Percentiles rank a stretch among this genome's conserved stretches.
Conservation (phyloP, 441 rosid genomes). For the Pelargonium myrrhifolium region DNA sequence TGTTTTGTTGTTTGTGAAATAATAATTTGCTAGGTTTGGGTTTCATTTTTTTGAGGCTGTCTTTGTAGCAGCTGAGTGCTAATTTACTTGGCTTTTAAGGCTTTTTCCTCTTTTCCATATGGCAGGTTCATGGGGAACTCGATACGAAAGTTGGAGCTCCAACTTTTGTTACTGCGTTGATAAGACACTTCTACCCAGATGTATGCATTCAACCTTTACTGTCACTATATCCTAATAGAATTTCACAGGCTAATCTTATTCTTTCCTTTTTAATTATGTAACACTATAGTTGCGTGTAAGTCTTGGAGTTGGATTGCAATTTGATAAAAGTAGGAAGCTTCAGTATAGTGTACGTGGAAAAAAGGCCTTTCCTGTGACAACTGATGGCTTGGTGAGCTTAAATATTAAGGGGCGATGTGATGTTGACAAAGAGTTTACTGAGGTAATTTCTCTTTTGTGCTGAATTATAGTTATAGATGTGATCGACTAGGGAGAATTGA, state of each 20-base stretch:
- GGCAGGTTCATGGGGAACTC: slow-evolving; percentile 77
- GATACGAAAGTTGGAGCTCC: slow-evolving; percentile 68
- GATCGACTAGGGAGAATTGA: neutral
- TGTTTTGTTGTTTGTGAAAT: neutral
- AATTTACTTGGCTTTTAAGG: neutral
- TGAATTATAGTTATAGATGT: slow-evolving; percentile 1
- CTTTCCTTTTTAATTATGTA: slow-evolving; percentile 8
- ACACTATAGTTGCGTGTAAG: slow-evolving; percentile 41
- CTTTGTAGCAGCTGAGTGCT: neutral
- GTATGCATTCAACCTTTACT: slow-evolving; percentile 27
- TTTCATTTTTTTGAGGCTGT: neutral
- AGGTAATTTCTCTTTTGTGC: slow-evolving; percentile 31
- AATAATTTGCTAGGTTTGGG: neutral
- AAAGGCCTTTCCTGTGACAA: slow-evolving; percentile 57
- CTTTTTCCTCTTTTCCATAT: slow-evolving; percentile 11
- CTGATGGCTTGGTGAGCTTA: slow-evolving; percentile 44
- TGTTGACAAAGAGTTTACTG: slow-evolving; percentile 53
- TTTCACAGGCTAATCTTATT: slow-evolving; percentile 8
- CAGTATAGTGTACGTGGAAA: slow-evolving; percentile 55
- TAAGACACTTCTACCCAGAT: slow-evolving; percentile 52
- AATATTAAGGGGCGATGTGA: slow-evolving; percentile 62
- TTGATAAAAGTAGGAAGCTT: slow-evolving; percentile 53
- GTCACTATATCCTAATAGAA: neutral
- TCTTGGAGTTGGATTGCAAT: slow-evolving; percentile 68
- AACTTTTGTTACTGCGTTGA: slow-evolving; percentile 47